These are phyloP conservation scores for Kregervanrija pseudodelftensis DNA, from an alignment of 805 yeast genomes.

Conservation along the genomic window DNA sequence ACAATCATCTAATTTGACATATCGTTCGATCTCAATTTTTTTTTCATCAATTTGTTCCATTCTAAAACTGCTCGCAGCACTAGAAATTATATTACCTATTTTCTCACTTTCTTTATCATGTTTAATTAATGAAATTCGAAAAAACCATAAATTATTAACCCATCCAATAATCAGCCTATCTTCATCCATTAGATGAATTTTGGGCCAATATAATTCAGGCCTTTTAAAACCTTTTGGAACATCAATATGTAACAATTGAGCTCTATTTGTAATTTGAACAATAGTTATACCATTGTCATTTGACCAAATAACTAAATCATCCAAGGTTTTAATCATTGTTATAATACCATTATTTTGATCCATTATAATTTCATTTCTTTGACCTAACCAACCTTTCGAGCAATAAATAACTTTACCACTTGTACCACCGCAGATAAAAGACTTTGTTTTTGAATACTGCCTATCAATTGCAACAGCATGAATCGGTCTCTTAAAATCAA, in stretches of 20 bases:
- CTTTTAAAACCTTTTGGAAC: constrained; percentile 52
- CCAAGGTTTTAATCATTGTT: constrained; percentile 55
- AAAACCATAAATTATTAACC: constrained; percentile 73
- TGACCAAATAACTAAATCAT: constrained; percentile 72
- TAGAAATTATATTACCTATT: constrained; percentile 34
- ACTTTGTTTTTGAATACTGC: constrained; percentile 50
- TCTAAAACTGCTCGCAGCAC: constrained; percentile 48
- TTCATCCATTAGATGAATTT: constrained; percentile 56
- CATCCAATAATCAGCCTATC: constrained; percentile 74
- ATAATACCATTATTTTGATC: constrained; percentile 64
- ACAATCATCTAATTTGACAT: constrained; percentile 39
- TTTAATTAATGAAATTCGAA: constrained; percentile 12
- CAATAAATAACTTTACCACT: constrained; percentile 75
- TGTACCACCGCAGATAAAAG: constrained; percentile 84
- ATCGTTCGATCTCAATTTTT: constrained; percentile 39
- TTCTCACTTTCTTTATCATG: constrained; percentile 1
- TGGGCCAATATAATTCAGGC: constrained; percentile 81
- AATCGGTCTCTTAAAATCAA: constrained; percentile 80
- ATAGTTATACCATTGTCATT: constrained; percentile 73
- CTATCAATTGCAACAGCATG: constrained; percentile 80
- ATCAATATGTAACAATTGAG: constrained; percentile 43
- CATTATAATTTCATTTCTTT: constrained; percentile 59
- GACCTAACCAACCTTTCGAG: constrained; percentile 81
- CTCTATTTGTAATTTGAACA: constrained; percentile 48
- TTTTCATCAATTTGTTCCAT: constrained; percentile 30